These are phyloP conservation scores for Hemileccinum impolitum DNA, from an alignment of 768 basidiomycete genomes.

Conservation along the genomic window DNA sequence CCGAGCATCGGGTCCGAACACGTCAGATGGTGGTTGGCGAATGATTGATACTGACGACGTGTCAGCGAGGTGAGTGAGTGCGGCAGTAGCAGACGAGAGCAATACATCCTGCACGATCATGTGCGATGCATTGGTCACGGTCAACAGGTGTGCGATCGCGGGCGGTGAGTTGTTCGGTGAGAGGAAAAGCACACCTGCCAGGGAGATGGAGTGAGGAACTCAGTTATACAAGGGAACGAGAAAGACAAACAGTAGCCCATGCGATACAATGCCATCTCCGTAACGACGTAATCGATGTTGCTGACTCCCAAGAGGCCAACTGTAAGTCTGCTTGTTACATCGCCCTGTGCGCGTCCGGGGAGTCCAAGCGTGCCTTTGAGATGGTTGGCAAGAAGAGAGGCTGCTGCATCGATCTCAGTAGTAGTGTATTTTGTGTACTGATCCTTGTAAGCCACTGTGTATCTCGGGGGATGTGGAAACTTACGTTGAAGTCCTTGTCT, in stretches of 20 bases:
- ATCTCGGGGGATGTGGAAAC: neutral
- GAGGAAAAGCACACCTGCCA: conserved; percentile 31
- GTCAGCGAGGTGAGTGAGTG: conserved; percentile 18
- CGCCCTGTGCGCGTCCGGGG: conserved; percentile 22
- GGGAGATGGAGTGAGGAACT: neutral
- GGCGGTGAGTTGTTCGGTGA: conserved; percentile 45
- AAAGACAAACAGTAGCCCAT: conserved; percentile 29
- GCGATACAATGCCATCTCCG: conserved; percentile 26
- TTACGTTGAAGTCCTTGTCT: conserved; percentile 22
- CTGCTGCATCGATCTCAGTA: conserved; percentile 23
- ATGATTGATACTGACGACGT: conserved; percentile 21
- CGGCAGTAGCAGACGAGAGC: conserved; percentile 12
- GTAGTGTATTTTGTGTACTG: conserved; percentile 28
- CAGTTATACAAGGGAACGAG: neutral
- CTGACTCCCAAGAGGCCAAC: conserved; percentile 25
- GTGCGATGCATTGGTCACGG: conserved; percentile 19
- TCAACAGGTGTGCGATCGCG: conserved; percentile 45
- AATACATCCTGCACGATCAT: conserved; percentile 21
- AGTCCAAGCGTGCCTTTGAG: conserved; percentile 15
- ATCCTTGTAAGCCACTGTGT: no score
- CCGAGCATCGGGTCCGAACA: conserved; percentile 19
- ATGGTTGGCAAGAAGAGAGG: conserved; percentile 27
- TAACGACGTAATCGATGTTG: conserved; percentile 26
- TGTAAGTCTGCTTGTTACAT: conserved; percentile 22
- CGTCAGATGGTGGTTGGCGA: conserved; percentile 17